Conservation (phyloP, 2,329 filamentous ascomycete species). For the Aurifilum marmelostoma region DNA sequence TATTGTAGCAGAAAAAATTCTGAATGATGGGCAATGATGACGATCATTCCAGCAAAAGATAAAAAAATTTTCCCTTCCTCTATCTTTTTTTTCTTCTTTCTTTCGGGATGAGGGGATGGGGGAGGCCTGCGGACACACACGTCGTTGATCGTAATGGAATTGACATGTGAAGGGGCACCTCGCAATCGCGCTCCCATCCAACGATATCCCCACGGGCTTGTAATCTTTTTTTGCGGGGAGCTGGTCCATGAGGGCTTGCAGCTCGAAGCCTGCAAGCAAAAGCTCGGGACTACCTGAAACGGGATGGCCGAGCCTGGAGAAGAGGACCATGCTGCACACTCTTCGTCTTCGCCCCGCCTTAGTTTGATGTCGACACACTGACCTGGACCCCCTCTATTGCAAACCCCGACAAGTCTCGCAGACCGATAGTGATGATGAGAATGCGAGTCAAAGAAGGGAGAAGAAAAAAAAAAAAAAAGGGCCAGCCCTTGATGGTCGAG, state of each 20-base stretch:
- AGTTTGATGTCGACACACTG: background rate
- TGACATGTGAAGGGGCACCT: conserved; percentile 13
- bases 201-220: conserved; percentile 25
- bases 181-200: conserved; percentile 2
- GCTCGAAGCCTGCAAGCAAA: conserved; percentile 6
- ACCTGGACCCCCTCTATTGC: background rate
- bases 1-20: background rate
- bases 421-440: background rate
- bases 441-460: background rate
- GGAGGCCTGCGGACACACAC: too few relatives aligned
- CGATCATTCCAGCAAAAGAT: background rate
- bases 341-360: background rate
- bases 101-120: background rate
- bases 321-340: background rate
- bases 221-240: conserved; percentile 22
- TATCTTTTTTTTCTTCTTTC: background rate
- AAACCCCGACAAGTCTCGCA: background rate
- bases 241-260: conserved; percentile 26
- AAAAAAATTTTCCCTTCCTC: too few relatives aligned
- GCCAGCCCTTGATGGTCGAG: background rate
- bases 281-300: conserved; percentile 18
- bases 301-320: conserved; percentile 8
- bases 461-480: too few relatives aligned
- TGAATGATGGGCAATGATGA: background rate
- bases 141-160: background rate